These are phyloP conservation scores for Scedosporium boydii DNA, from an alignment of 2,329 filamentous ascomycete genomes.

Conservation along the genomic window DNA sequence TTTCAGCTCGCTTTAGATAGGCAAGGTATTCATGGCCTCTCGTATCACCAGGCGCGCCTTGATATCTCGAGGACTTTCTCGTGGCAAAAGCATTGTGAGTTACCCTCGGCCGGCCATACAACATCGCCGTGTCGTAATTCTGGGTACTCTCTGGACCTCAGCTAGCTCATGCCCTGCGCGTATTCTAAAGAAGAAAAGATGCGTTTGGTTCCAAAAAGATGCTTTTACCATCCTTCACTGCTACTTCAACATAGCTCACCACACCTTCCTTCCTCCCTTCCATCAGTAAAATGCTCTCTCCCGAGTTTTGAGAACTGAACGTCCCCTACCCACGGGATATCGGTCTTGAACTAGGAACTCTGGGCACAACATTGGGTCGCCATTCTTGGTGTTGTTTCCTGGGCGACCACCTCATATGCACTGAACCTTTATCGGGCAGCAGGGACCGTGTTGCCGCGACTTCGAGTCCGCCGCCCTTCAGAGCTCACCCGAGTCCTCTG, in stretches of 20 bases:
- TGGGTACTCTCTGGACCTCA: conserved; percentile 39
- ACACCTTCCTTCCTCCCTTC: conserved; percentile 10
- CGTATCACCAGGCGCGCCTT: not conserved
- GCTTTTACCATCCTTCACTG: conserved; percentile 58
- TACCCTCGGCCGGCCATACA: conserved; percentile 50
- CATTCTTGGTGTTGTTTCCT: no score
- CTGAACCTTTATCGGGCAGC: no score
- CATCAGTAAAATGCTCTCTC: no score
- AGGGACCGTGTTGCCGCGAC: no score
- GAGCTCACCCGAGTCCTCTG: no score
- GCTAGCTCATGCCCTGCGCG: conserved; percentile 65
- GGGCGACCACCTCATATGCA: no score
- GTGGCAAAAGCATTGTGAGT: conserved; percentile 7
- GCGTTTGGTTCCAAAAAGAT: conserved; percentile 68
- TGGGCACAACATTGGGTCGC: no score
- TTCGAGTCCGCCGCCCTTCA: no score
- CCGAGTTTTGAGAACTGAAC: no score
- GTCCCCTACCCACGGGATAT: no score
- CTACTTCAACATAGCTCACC: conserved; percentile 57
- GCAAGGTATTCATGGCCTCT: not conserved
- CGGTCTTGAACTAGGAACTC: no score
- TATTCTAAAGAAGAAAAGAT: conserved; percentile 52
- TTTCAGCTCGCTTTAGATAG: not conserved
- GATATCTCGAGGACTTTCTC: conserved; percentile 11
- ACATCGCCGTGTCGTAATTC: conserved; percentile 51